Conservation (phyloP, 805 yeast genomes). For the Candida takata region DNA sequence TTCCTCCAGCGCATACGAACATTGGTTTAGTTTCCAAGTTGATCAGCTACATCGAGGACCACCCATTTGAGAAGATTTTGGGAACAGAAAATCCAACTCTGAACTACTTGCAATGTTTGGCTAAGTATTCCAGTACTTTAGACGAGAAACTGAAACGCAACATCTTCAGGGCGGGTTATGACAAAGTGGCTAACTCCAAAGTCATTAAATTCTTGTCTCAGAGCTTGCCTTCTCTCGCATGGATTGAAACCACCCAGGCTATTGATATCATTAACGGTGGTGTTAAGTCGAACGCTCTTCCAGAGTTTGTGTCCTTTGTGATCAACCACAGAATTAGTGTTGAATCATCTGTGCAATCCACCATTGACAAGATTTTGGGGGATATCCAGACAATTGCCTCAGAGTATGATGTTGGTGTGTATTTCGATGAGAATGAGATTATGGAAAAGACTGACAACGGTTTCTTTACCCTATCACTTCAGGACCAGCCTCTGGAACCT, state of each 20-base stretch:
- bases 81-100: slow-evolving; percentile 48
- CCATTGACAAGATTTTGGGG: slow-evolving; percentile 26
- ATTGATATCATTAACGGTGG: slow-evolving; percentile 58
- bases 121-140: slow-evolving; percentile 33
- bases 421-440: slow-evolving; percentile 2
- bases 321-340: slow-evolving; percentile 52
- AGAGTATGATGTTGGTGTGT: slow-evolving; percentile 27
- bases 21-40: slow-evolving; percentile 61
- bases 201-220: slow-evolving; percentile 31
- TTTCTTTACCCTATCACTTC: slow-evolving; percentile 28
- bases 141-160: slow-evolving; percentile 15
- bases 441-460: slow-evolving; percentile 29
- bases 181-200: slow-evolving; percentile 29
- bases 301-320: slow-evolving; percentile 43
- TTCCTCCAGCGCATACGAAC: slow-evolving; percentile 70
- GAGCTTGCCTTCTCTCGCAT: slow-evolving; percentile 38
- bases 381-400: slow-evolving; percentile 34
- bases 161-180: slow-evolving; percentile 30
- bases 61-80: slow-evolving; percentile 42
- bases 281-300: slow-evolving; percentile 58
- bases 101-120: slow-evolving; percentile 52
- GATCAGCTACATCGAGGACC: slow-evolving; percentile 44
- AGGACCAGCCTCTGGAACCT: slow-evolving; percentile 31
- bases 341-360: slow-evolving; percentile 31
- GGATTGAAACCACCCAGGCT: slow-evolving; percentile 31